These are phyloP conservation scores for Ogataea ramenticola DNA, from an alignment of 805 yeast species.

Conservation along the genomic window DNA sequence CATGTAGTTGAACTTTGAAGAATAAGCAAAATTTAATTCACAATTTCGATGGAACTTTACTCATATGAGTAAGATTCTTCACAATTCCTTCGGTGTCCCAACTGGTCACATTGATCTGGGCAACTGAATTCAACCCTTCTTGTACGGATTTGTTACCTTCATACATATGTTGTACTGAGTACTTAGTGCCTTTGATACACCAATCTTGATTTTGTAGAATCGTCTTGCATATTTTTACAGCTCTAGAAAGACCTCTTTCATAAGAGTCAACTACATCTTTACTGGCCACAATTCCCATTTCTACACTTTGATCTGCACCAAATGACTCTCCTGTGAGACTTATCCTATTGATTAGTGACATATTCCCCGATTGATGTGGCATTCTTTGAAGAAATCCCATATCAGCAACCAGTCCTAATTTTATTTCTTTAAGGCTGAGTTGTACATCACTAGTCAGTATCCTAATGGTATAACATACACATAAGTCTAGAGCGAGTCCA, in stretches of 20 bases:
- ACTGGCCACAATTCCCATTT: conserved; percentile 45
- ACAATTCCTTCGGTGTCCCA: neutral
- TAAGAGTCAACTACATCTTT: conserved; percentile 35
- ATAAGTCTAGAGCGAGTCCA: conserved; percentile 66
- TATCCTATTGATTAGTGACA: conserved; percentile 50
- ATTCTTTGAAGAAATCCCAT: conserved; percentile 71
- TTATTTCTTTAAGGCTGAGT: conserved; percentile 61
- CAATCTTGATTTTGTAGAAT: conserved; percentile 45
- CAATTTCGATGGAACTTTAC: neutral
- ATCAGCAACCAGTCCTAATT: conserved; percentile 71
- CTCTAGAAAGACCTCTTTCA: conserved; percentile 40
- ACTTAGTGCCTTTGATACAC: conserved; percentile 62
- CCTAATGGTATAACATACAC: conserved; percentile 52
- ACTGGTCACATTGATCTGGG: conserved; percentile 16
- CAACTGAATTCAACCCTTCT: conserved; percentile 46
- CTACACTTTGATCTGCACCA: conserved; percentile 44
- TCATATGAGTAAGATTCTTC: neutral
- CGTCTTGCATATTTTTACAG: conserved; percentile 39
- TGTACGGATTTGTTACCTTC: conserved; percentile 26
- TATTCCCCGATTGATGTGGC: conserved; percentile 45
- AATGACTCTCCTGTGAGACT: conserved; percentile 58
- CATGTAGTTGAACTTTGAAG: too few relatives aligned
- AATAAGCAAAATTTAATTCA: too few relatives aligned
- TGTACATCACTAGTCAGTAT: conserved; percentile 43
- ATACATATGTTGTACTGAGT: conserved; percentile 36